These are phyloP conservation scores for Diaporthe sp. DNA, from an alignment of 2,329 filamentous ascomycete species.

Conservation along the genomic window DNA sequence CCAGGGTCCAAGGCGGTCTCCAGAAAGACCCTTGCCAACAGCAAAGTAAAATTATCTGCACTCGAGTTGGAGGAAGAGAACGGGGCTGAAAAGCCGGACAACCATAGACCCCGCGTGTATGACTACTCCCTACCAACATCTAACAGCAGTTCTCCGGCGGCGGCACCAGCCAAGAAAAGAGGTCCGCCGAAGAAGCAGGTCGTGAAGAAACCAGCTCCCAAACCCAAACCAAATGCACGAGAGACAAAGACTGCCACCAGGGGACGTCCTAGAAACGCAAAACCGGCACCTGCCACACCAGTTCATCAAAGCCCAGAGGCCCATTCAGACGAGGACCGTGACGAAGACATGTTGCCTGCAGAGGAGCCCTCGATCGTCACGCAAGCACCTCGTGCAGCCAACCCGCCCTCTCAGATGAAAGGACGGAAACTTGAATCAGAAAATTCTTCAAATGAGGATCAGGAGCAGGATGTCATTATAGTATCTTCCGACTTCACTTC, in stretches of 20 bases:
- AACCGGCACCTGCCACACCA: neutral
- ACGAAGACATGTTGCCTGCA: neutral
- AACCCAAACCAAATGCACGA: neutral
- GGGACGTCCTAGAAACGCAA: neutral
- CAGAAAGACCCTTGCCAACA: neutral
- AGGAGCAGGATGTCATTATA: neutral
- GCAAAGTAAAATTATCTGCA: slow-evolving; percentile 11
- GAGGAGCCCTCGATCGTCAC: neutral
- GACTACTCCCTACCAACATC: slow-evolving; percentile 4
- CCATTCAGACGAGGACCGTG: neutral
- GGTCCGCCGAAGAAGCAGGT: neutral
- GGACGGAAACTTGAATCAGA: neutral
- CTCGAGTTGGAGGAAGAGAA: neutral
- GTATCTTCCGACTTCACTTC: neutral
- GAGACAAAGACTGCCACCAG: neutral
- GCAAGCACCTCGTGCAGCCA: neutral
- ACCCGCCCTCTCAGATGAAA: too few relatives aligned
- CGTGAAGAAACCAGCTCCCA: neutral
- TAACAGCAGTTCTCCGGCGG: neutral
- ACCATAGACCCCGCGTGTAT: neutral
- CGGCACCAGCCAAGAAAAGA: neutral
- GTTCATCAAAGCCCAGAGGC: neutral
- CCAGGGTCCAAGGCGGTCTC: neutral
- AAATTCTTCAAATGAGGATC: neutral
- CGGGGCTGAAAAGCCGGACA: neutral